Base-by-base conservation (phyloP, 345 rosid species). In the Raphanus raphanistrum region DNA sequence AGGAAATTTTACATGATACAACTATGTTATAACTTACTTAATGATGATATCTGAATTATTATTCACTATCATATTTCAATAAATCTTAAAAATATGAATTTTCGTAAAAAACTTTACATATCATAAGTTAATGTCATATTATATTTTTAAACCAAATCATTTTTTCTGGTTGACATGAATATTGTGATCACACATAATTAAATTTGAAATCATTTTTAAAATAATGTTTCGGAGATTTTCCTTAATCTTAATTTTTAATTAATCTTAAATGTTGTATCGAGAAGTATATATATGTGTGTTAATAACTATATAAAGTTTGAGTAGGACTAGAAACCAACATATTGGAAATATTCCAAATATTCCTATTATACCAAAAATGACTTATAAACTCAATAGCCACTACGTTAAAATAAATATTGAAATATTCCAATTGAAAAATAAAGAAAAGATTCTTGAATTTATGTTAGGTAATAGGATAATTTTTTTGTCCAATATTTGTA, bases 331-430 rank as follows among this genome's bases (percentile, higher is more conserved):
- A 36, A 71, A 55, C 60, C 50, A 71, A 77, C 67, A 31, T 3
- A 41, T 9, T 57, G 21, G 54, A 50, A 77, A 71, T 57, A 66
- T 77, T 71, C 76, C 54, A 41, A 71, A 31, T 58, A 63, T 65
- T 62, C 28, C 17, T 71, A 64, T 29, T 28, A 29, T 65, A 54
- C 58, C 55, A n/a, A 70, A 77, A 65, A 63, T 10, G 17, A 64
- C 8, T 10, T 13, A 27, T 2, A 64, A 77, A 57, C 62, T 65
- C 67, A 65, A 21, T 57, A 77, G 66, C 72, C 76, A 65, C 81
- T 57, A 41, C 64, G 26, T n/a, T 16, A 5, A 70, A 76, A 71
- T 41, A 61, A 71, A 41, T 54, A 16, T 77, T 36, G 57, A 28
- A 38, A 55, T 55, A 17, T 64, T 28, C 59, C 52, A 64, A 55